Evolutionary conservation across 108 stramenopile genomes (phyloP), one percentile per base, ranked within the genome.

Genomic region (Chaetoceros tenuissimus): DNA sequence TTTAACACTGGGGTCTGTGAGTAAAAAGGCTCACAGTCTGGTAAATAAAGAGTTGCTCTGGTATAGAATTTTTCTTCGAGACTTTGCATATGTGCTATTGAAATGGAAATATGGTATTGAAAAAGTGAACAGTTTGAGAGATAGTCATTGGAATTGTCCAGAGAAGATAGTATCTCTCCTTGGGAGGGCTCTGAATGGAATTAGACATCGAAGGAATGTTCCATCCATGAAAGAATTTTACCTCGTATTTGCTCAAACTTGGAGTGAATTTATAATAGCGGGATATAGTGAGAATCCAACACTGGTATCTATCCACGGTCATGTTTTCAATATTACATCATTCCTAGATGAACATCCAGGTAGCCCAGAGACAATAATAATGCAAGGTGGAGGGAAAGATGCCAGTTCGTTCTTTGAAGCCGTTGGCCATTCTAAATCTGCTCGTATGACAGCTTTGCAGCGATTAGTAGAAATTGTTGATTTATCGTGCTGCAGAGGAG

Each of bases 331-430:
- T 64, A 78, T 97, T 53, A 89, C 92, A 26, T 51, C 62, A n/a
- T 97, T 97, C 71, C 53, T 96, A 52, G 57, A 77, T 44, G n/a
- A 57, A 5, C 96, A 97, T 72, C 96, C 96, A 24, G 96, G 96
- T 25, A 77, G 78, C 34, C 83, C 85, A 22, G 96, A 97, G 50
- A 96, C 94, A 13, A 69, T 97, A 2, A 66, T 96, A 71, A 82
- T 91, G 7, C 90, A 92, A 66, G 34, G 34, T 40, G 70, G 92
- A 2, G 96, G 96, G 19, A 56, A 70, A 24, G 95, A 97, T 66
- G 86, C 95, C 1, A 94, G 92, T 3, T 60, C 68, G 18, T 80
- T 89, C 49, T 97, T 97, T 76, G 89, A 93, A 60, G 85, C 79
- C 31, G 84, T 97, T 62, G 88, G 89, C 0, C 96, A 97, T 70